These are phyloP conservation scores for Cyclotella kingstonii DNA, from an alignment of 108 stramenopile species.

Conservation along the genomic window DNA sequence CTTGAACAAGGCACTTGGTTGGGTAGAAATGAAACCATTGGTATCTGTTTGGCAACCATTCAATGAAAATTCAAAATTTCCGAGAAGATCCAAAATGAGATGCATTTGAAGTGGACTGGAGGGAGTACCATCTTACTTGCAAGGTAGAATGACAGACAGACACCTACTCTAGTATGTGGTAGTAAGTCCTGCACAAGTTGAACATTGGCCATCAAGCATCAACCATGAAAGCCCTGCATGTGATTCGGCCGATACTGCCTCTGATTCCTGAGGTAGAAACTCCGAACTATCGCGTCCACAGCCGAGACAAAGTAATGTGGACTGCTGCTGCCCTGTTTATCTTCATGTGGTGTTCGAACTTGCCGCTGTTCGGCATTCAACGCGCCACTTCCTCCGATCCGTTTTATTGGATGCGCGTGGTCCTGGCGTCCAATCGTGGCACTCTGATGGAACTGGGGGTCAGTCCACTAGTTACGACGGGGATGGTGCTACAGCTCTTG, in stretches of 20 bases:
- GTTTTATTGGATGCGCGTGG: constrained; percentile 99
- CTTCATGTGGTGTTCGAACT: constrained; percentile 98
- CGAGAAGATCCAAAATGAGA: too few species aligned
- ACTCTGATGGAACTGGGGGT: constrained; percentile 99
- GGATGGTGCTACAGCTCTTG: constrained; percentile 94
- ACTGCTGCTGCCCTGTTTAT: constrained; percentile 96
- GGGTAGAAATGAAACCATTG: too few species aligned
- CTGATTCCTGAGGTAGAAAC: constrained; percentile 69
- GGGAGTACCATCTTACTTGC: too few species aligned
- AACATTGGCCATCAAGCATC: too few species aligned
- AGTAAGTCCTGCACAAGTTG: too few species aligned
- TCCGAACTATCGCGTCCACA: constrained; percentile 65
- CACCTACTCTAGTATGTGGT: too few species aligned
- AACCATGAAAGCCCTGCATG: constrained; percentile 67
- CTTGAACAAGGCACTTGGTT: too few species aligned
- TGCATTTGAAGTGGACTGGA: too few species aligned
- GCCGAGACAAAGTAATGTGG: constrained; percentile 97
- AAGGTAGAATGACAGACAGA: too few species aligned
- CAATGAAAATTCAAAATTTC: too few species aligned
- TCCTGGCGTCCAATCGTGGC: constrained; percentile 98
- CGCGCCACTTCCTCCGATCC: constrained; percentile 97
- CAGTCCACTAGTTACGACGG: constrained; percentile 94
- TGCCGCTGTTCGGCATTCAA: constrained; percentile 97
- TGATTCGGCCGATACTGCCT: constrained; percentile 74
- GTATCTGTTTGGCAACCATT: too few species aligned